Base-by-base conservation (phyloP, 345 rosid genomes). In the Aethionema arabicum region DNA sequence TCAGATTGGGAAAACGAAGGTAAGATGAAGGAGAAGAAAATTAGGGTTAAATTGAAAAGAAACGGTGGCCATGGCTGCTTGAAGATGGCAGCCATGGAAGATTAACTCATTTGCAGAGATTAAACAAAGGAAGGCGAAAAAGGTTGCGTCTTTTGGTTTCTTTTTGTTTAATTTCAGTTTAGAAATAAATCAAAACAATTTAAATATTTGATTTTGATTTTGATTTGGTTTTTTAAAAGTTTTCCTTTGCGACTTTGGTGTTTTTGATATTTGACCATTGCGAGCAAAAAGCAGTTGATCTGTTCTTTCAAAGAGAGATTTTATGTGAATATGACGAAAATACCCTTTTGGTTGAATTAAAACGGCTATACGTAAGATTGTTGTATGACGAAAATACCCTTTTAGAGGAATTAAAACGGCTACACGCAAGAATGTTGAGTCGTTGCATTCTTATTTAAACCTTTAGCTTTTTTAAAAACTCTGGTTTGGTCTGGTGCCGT, bases 1-100 rank as follows among this genome's bases (percentile, higher is more conserved):
- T 44, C 65, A 3, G 67, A 70, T 65, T 83, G 81, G 50, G 77
- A 70, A 33, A 63, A 78, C 53, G 74, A 68, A 52, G 60, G 63
- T 40, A 49, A 13, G 32, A 67, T 35, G 4, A 38, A 43, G 9
- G 67, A 3, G 45, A 72, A 32, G 0, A 58, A 32, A 36, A 57
- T 13, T 45, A 67, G 11, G 64, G 68, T 63, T 16, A 64, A 7
- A 5, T 52, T 3, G 30, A 58, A 59, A 15, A 6, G 50, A 52
- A 51, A 65, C 69, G 58, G 56, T 56, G 65, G 44, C 72, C 77
- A 77, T 74, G 82, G 74, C 74, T 63, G 85, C 69, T 41, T 50
- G 51, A 41, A 55, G 63, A 32, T 70, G 76, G 59, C 77, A 44
- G 79, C 82, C 85, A 73, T 78, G 66, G 70, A 61, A 13, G 13